Evolutionary conservation across 495 filamentous ascomycete species (phyloP), one percentile per base, ranked within the genome.

Genomic region (Lasiosphaeria ovina): DNA sequence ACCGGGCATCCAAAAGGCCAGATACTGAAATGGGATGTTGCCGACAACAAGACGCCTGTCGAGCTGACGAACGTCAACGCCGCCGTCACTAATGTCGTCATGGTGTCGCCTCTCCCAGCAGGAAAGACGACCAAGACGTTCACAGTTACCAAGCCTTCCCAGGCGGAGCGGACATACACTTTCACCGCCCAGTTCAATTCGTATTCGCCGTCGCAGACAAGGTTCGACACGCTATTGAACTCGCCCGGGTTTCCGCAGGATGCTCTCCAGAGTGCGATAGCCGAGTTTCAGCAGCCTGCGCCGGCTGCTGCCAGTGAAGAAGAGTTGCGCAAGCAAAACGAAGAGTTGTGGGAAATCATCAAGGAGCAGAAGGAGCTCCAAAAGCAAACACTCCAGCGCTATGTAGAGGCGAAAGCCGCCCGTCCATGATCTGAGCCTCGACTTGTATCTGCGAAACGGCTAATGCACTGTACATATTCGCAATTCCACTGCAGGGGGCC

Each of bases 1-100:
- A 89, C 92, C 2, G 92, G 91, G n/a, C 92, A 97, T 63, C 76
- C 83, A 24, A 87, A 80, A 65, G 92, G 92, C 38, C 88, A 89
- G 67, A 79, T 96, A n/a, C 74, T 88, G 9, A 78, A 80, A 34
- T 97, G 92, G 92, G 64, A 70, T 36, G 58, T 75, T 24, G 65
- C 65, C 16, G 89, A 92, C 69, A 80, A 90, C 34, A 86, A 87
- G 44, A 82, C 82, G 55, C 83, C 85, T 5, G 81, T 83, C 40
- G 83, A 84, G 33, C 62, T 93, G 54, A 79, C 85, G 12, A 89
- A 88, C 61, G 80, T 89, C 64, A 87, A 87, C 33, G 85, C 90
- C 35, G 86, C 90, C 6, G 83, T 96, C 52, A 94, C 90, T 7
- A 96, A 94, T 58, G 62, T 97, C 16, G 65, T 76, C 40, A 86